Percentiles rank a stretch among this genome's conserved stretches.
Evolutionary conservation across 148 eudicot species (phyloP).

Genomic region (Camellia japonica): DNA sequence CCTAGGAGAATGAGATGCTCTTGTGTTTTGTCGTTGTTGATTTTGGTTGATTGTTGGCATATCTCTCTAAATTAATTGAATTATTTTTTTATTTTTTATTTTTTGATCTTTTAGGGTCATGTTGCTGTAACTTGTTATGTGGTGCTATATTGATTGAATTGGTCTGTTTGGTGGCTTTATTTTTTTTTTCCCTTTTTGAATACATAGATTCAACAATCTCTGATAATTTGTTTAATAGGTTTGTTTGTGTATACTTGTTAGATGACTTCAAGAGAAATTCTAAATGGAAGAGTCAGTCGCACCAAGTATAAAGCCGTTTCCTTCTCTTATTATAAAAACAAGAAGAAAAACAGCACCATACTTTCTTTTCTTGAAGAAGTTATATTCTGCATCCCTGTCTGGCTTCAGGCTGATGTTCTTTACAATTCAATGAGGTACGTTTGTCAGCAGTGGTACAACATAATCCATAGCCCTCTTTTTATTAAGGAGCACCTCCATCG

Average conservation of each 20-base stretch:
- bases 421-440: not conserved
- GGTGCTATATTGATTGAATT: too few species aligned
- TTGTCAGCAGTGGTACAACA: not conserved
- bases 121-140: too few species aligned
- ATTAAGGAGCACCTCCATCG: not conserved
- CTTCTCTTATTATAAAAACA: not conserved
- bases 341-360: not conserved
- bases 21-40: too few species aligned
- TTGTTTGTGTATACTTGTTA: not conserved
- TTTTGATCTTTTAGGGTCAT: too few species aligned
- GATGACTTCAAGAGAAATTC: not conserved
- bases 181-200: not conserved
- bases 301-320: not conserved
- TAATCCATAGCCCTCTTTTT: not conserved
- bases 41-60: too few species aligned
- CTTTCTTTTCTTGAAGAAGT: not conserved
- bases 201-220: too few species aligned
- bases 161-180: too few species aligned
- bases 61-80: too few species aligned
- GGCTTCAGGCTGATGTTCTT: not conserved
- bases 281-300: not conserved
- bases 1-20: too few species aligned
- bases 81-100: too few species aligned
- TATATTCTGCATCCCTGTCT: not conserved
- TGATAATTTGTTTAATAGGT: not conserved